Base-by-base conservation (phyloP, 1,139 yeast species). In the Geotrichum siamense region DNA sequence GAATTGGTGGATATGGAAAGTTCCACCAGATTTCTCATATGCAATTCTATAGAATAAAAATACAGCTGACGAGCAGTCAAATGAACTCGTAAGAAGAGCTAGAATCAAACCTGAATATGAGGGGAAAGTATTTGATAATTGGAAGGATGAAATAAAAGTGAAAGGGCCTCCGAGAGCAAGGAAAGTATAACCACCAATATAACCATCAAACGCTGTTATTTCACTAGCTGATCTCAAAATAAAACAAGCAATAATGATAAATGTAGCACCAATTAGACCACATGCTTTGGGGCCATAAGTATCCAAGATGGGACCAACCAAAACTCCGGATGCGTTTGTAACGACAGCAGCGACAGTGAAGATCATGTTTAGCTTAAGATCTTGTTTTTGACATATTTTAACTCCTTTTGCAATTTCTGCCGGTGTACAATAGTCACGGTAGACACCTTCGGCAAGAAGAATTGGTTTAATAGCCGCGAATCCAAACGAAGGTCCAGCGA, bases 401-500 rank as follows among this genome's bases (percentile, higher is more conserved):
- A 48, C 48, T 3, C 51, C 51, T 2, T 43, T 47, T 23, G 53
- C 51, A 34, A 54, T 50, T 21, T 55, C 60, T n/a, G 46, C 47
- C 2, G 52, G 47, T 42, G 61, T 59, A 61, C 96, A 87, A 17
- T 67, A 60, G 8, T 76, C 74, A 25, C 70, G 62, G 57, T 87
- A 87, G 13, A 87, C 78, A 1, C 87, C 86, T 59, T 87, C 89
- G 6, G 70, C 63, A 19, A 85, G 75, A 38, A 87, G 67, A 3
- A 87, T 75, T 3, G 94, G 94, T 58, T 87, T 89, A 45, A 89
- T 66, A 2, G 96, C 96, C 17, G 96, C 96, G 67, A 87, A 89
- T 1, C 96, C 69, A 69, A 87, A 89, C 5, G 86, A 80, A 1
- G 94, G 87, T 1, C 96, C 97, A 0, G 96, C 95, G 1, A 95